Percentiles rank a stretch among this genome's conserved stretches.
phyloP scores from a whole-genome alignment of 192 early-diverging fungal species.

The Coemansia guatemalensis region DNA sequence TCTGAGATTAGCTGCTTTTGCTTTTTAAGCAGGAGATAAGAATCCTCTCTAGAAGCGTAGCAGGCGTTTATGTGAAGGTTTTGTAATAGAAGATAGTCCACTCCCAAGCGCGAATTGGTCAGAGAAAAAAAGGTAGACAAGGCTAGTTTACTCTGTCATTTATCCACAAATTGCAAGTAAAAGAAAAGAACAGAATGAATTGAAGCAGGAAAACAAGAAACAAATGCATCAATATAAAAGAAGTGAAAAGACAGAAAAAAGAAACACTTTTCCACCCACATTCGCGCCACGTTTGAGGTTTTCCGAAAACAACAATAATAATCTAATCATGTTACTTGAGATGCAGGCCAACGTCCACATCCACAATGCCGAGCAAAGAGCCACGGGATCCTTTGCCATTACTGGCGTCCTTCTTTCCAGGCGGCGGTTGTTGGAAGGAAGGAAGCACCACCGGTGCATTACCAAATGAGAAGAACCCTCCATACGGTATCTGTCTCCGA shows the following conservation, averaged over 20 bases:
- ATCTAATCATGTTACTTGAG: conserved; percentile 5
- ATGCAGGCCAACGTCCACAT: conserved; percentile 20
- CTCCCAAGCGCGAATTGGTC: too few relatives aligned
- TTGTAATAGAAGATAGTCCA: too few relatives aligned
- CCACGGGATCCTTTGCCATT: neutral
- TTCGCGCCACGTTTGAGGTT: neutral
- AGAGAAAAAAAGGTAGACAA: too few relatives aligned
- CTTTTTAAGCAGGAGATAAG: too few relatives aligned
- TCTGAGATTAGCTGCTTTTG: too few relatives aligned
- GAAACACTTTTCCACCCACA: neutral
- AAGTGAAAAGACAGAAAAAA: conserved; percentile 6
- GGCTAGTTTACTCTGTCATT: too few relatives aligned
- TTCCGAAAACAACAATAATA: neutral
- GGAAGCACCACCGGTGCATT: conserved; percentile 8
- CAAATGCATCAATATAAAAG: neutral
- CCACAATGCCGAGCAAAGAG: conserved; percentile 13
- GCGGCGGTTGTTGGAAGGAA: neutral
- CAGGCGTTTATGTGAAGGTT: too few relatives aligned
- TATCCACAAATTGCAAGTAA: too few relatives aligned
- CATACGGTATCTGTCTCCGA: conserved; percentile 21
- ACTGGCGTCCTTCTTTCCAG: neutral
- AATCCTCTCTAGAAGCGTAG: too few relatives aligned
- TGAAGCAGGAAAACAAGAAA: neutral
- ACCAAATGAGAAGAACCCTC: conserved; percentile 22
- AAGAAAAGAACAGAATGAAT: too few relatives aligned